A percentile compares a stretch with the other conserved stretches of the same genome.
Conservation (phyloP, 2,329 filamentous ascomycete genomes). For the Emergomyces africanus region DNA sequence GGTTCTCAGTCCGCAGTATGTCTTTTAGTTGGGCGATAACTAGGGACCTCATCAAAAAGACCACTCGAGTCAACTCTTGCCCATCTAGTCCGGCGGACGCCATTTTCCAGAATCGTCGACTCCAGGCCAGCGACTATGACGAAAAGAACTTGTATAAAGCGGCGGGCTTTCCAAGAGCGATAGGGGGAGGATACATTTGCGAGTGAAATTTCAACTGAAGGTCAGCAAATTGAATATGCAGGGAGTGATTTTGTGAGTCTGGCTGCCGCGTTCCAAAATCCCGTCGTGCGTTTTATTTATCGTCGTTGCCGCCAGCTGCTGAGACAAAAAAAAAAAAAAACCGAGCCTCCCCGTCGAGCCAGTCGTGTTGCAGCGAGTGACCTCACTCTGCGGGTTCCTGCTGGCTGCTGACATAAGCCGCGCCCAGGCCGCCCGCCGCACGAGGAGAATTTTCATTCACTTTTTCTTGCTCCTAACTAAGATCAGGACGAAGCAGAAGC, state of each 20-base stretch:
- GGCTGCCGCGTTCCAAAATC: not conserved
- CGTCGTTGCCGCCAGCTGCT: not conserved
- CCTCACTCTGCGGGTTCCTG: not conserved
- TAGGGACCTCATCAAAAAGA: slow-evolving; percentile 40
- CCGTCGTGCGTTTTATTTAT: not conserved
- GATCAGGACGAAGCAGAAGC: not conserved
- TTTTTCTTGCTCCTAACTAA: not conserved
- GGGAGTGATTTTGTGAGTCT: not conserved
- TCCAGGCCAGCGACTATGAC: not conserved
- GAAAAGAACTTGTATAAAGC: not conserved
- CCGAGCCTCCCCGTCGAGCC: no score
- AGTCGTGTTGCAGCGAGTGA: no score
- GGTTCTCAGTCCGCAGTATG: slow-evolving; percentile 61
- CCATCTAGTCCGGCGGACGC: slow-evolving; percentile 23
- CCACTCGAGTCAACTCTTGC: slow-evolving; percentile 30
- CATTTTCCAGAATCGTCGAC: slow-evolving; percentile 16
- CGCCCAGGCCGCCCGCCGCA: not conserved
- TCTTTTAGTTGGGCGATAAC: slow-evolving; percentile 57
- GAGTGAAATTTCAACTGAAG: not conserved
- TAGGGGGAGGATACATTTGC: not conserved
- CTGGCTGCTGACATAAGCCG: not conserved
- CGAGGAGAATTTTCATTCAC: not conserved
- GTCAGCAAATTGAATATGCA: not conserved
- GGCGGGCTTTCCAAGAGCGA: not conserved
- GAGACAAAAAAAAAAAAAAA: not conserved